Evolutionary conservation across 352 stramenopile genomes (phyloP).

Genomic region (Globisporangium cylindrosporum): DNA sequence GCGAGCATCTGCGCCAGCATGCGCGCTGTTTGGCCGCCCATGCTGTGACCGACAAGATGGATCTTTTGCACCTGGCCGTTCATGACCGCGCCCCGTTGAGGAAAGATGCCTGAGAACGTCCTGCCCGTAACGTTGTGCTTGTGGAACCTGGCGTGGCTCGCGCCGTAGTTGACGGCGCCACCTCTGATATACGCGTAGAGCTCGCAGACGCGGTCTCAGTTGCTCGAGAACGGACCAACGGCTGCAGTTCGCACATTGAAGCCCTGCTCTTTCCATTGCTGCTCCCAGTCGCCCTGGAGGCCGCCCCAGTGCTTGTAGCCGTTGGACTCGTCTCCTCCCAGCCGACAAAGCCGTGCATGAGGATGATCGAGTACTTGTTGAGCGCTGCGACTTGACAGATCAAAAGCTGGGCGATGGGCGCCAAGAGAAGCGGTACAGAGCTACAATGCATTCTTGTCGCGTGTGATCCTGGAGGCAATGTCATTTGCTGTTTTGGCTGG

Average conservation of each 20-base stretch:
- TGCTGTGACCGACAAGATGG: slow-evolving; percentile 36
- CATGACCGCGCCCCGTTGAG: slow-evolving; percentile 31
- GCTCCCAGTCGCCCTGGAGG: slow-evolving; percentile 29
- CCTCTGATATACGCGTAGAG: background rate
- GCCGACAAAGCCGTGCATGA: slow-evolving; percentile 39
- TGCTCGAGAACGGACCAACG: slow-evolving; percentile 33
- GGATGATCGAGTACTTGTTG: slow-evolving; percentile 29
- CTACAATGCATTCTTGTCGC: too few relatives aligned
- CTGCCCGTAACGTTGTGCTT: slow-evolving; percentile 25
- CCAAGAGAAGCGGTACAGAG: too few relatives aligned
- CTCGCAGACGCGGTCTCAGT: slow-evolving; percentile 40
- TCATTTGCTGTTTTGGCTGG: too few relatives aligned
- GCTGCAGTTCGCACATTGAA: slow-evolving; percentile 29
- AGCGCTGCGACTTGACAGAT: background rate
- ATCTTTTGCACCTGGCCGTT: slow-evolving; percentile 37
- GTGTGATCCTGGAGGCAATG: too few relatives aligned
- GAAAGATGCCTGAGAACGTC: slow-evolving; percentile 32
- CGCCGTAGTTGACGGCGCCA: background rate
- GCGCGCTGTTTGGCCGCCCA: slow-evolving; percentile 39
- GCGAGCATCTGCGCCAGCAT: slow-evolving; percentile 41
- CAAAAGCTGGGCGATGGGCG: background rate
- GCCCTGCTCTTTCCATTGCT: slow-evolving; percentile 25
- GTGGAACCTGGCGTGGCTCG: slow-evolving; percentile 4
- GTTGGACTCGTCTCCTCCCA: slow-evolving; percentile 29
- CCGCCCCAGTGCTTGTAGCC: slow-evolving; percentile 35